Conservation (phyloP, 495 filamentous ascomycete genomes). For the Rhypophila decipiens region DNA sequence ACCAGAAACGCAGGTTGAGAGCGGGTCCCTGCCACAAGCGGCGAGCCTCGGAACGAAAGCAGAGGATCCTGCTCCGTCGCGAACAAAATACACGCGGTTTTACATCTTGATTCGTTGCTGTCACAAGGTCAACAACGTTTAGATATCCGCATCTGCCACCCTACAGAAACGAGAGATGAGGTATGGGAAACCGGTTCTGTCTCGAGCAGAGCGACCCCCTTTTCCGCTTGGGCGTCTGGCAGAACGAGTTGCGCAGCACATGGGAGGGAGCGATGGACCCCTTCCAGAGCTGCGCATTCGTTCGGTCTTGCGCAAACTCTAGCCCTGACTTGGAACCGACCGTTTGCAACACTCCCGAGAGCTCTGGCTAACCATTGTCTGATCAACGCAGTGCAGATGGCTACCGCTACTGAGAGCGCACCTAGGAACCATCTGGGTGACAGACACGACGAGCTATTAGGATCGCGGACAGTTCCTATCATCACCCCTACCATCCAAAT, state of each 20-base stretch:
- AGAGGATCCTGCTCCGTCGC: slow-evolving; percentile 8
- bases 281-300: background rate
- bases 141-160: no score
- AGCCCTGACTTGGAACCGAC: background rate
- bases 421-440: slow-evolving; percentile 34
- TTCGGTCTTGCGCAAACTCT: background rate
- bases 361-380: slow-evolving; percentile 6
- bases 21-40: slow-evolving; percentile 20
- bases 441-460: slow-evolving; percentile 33
- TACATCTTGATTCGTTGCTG: slow-evolving; percentile 7
- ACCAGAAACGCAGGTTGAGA: slow-evolving; percentile 4
- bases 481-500: slow-evolving; percentile 44
- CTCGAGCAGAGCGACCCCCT: no score
- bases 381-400: slow-evolving; percentile 38
- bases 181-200: slow-evolving; percentile 18
- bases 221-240: background rate
- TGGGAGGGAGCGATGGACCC: slow-evolving; percentile 7
- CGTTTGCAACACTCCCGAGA: background rate
- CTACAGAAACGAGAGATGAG: slow-evolving; percentile 19
- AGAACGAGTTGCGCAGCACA: slow-evolving; percentile 5
- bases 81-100: slow-evolving; percentile 10
- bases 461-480: slow-evolving; percentile 42
- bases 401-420: slow-evolving; percentile 41
- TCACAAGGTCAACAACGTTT: no score
- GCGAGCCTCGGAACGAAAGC: slow-evolving; percentile 12